Base-by-base conservation (phyloP, 805 yeast species). In the Candida silvatica region DNA sequence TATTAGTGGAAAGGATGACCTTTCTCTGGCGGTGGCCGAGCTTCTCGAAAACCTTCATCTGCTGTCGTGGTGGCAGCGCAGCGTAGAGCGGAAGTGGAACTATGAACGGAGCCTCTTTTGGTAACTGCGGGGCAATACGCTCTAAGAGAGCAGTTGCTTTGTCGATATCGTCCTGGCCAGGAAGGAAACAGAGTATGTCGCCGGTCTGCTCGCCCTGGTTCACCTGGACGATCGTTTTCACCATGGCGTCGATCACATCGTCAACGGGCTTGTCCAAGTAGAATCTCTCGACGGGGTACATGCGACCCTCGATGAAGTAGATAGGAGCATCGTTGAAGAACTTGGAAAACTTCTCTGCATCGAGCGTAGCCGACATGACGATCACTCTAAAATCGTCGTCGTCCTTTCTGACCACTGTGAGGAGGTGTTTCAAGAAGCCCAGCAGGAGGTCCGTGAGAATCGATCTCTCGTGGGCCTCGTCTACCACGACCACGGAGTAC, bases 91-190 rank as follows among this genome's bases (percentile, higher is more conserved):
- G 97, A 31, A 83, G 59, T 0, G 94, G 78, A 2, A 80, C 74
- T 35, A 88, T 63, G 16, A 68, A 47, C 0, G 97, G 97, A 0
- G 88, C 87, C 26, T 75, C 80, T 38, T 66, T 72, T 0, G 90
- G 85, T 20, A 88, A 56, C 30, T 69, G 67, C 1, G 82, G 81
- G 1, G 88, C 71, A 16, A 80, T 49, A 26, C 70, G 68, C 36
- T 63, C 69, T 37, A 92, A 59, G 1, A 79, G 58, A 12, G 72
- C 69, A 1, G 76, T 86, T 11, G 83, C 80, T 46, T 80, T 80
- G 54, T 92, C 98, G 54, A 92, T 92, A 51, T 92, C 98, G 52
- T 92, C 98, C 56, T 92, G 98, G 42, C 98, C 98, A 0, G 97
- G 88, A 36, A 92, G 61, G 52, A 92, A 92, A 36, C 90, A 90